Evolutionary conservation across 768 basidiomycete genomes (phyloP).

Genomic region (Rhizopogon vinicolor): DNA sequence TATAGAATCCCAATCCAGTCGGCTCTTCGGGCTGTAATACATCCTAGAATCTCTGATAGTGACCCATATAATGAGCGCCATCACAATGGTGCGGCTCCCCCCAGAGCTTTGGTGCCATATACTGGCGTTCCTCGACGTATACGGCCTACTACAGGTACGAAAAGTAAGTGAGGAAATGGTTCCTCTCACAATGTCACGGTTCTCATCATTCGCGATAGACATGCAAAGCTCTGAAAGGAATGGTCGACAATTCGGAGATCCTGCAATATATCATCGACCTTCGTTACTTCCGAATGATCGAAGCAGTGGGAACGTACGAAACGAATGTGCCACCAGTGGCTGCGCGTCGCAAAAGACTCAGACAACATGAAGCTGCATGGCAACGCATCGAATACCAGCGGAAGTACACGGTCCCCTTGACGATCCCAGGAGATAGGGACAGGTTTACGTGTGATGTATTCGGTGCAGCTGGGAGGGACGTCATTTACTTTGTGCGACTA

Average conservation of each 20-base stretch:
- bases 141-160: constrained; percentile 20
- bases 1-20: no score
- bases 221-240: constrained; percentile 30
- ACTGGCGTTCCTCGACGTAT: constrained; percentile 28
- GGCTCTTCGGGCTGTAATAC: no score
- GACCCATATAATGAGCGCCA: not conserved
- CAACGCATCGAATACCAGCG: constrained; percentile 36
- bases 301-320: constrained; percentile 8
- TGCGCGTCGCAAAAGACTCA: constrained; percentile 32
- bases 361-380: constrained; percentile 45
- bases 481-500: constrained; percentile 39
- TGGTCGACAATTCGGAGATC: constrained; percentile 38
- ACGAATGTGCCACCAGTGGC: no score
- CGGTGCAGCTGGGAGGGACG: constrained; percentile 38
- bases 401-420: constrained; percentile 32
- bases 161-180: no score
- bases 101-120: constrained; percentile 38
- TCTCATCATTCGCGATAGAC: no score
- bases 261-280: constrained; percentile 33
- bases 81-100: constrained; percentile 20
- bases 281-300: constrained; percentile 39
- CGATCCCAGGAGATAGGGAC: constrained; percentile 44
- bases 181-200: no score
- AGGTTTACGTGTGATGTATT: constrained; percentile 49
- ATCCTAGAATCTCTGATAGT: not conserved